Conservation (phyloP, 208 protist genomes). For the Polymyxa betae region DNA sequence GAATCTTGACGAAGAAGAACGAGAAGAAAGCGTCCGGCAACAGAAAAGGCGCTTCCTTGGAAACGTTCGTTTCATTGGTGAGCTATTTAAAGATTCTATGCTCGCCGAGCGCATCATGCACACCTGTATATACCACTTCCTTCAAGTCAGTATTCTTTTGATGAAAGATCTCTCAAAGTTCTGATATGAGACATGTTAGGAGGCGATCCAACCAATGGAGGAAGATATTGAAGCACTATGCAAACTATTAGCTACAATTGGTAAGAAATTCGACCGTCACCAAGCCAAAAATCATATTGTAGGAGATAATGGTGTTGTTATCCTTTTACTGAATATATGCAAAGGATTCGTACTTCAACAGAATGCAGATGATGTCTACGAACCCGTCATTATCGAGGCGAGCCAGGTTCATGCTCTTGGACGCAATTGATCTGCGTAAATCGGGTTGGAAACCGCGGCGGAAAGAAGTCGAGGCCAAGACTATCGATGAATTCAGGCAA, state of each 20-base stretch:
- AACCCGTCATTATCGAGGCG: not conserved
- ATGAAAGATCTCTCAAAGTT: not conserved
- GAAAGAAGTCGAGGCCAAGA: slow-evolving; percentile 15
- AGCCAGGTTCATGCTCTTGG: slow-evolving; percentile 44
- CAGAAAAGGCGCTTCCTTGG: slow-evolving; percentile 26
- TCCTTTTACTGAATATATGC: no score
- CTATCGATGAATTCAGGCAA: slow-evolving; percentile 1
- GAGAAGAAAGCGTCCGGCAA: not conserved
- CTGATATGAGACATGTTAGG: not conserved
- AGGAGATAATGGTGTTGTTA: no score
- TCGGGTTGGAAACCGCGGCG: not conserved
- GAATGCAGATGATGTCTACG: not conserved
- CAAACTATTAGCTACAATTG: slow-evolving; percentile 45
- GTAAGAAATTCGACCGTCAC: not conserved
- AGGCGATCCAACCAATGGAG: not conserved
- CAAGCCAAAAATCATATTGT: slow-evolving; percentile 12
- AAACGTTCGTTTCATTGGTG: slow-evolving; percentile 44
- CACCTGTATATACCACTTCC: slow-evolving; percentile 38
- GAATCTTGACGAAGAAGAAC: not conserved
- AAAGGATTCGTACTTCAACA: slow-evolving; percentile 14
- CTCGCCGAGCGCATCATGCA: slow-evolving; percentile 50
- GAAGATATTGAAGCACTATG: slow-evolving; percentile 46
- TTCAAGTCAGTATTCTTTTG: not conserved
- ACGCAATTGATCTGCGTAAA: slow-evolving; percentile 18
- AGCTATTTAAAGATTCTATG: slow-evolving; percentile 41